These are phyloP conservation scores for Podila verticillata DNA, from an alignment of 192 early-diverging fungal species.

Conservation along the genomic window DNA sequence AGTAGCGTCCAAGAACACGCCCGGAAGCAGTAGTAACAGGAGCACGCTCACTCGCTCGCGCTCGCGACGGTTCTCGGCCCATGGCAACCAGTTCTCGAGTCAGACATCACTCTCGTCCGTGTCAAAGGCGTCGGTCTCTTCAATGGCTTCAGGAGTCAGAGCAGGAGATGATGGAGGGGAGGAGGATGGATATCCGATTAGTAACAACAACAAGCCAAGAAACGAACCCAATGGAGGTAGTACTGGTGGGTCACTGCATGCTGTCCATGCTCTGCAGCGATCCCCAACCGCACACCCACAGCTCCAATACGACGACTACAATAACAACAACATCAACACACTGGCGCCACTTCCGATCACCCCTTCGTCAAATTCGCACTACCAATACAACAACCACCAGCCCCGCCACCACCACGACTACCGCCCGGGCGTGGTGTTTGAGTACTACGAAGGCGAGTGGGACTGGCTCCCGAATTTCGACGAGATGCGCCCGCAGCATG, in stretches of 20 bases:
- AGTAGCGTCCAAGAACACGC: not conserved
- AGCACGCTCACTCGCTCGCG: not conserved
- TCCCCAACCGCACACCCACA: not conserved
- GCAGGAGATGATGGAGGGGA: not conserved
- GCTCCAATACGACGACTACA: not conserved
- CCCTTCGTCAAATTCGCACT: not conserved
- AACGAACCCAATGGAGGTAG: not conserved
- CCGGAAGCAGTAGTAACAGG: not conserved
- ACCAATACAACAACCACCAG: constrained; percentile 4
- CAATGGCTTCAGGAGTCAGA: not conserved
- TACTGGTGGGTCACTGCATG: not conserved
- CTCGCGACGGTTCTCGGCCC: not conserved
- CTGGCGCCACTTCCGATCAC: not conserved
- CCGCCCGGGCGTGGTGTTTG: constrained; percentile 38
- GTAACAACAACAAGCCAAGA: not conserved
- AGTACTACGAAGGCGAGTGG: constrained; percentile 49
- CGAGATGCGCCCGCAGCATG: constrained; percentile 41
- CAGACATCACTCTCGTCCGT: not conserved
- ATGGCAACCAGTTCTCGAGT: not conserved
- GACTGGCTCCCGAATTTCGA: constrained; percentile 52
- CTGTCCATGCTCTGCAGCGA: not conserved
- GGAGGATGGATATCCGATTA: not conserved
- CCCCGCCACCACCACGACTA: constrained; percentile 25
- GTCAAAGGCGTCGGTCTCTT: not conserved
- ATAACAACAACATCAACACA: not conserved